Conservation (phyloP, 1,284 basidiomycete species). For the Phlebopus sp. region DNA sequence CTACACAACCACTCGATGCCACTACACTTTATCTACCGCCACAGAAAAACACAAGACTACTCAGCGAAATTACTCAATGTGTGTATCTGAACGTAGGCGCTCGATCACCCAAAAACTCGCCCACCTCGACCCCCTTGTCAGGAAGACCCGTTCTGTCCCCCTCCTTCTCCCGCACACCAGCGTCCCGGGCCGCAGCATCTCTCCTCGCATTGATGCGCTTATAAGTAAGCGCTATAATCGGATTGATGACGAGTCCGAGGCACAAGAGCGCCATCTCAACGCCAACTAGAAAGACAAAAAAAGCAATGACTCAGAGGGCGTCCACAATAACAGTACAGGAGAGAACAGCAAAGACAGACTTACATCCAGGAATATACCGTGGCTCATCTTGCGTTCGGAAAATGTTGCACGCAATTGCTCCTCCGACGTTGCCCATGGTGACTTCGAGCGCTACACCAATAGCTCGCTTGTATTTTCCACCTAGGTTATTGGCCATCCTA, state of each 20-base stretch:
- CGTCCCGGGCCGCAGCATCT: slow-evolving; percentile 29
- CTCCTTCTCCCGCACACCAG: slow-evolving; percentile 33
- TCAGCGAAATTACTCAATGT: slow-evolving; percentile 35
- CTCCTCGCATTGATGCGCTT: slow-evolving; percentile 49
- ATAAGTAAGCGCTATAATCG: slow-evolving; percentile 48
- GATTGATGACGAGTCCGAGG: slow-evolving; percentile 52
- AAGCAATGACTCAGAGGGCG: too few relatives aligned
- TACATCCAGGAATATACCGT: slow-evolving; percentile 59
- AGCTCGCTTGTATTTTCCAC: slow-evolving; percentile 45
- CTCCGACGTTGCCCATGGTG: slow-evolving; percentile 38
- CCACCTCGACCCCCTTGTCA: slow-evolving; percentile 40
- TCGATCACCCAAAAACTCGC: slow-evolving; percentile 49
- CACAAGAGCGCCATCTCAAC: slow-evolving; percentile 63
- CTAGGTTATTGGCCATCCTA: slow-evolving; percentile 42
- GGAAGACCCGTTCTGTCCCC: slow-evolving; percentile 34
- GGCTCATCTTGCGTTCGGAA: slow-evolving; percentile 57
- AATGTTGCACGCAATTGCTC: slow-evolving; percentile 44
- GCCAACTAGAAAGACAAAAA: slow-evolving; percentile 41
- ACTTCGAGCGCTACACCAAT: slow-evolving; percentile 41
- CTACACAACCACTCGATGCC: too few relatives aligned
- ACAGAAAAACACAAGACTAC: too few relatives aligned
- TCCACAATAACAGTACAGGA: neutral
- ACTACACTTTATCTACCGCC: too few relatives aligned
- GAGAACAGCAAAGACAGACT: slow-evolving; percentile 28
- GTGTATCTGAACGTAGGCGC: slow-evolving; percentile 62